phyloP scores from a whole-genome alignment of 768 basidiomycete genomes.

The Scleroderma citrinum region DNA sequence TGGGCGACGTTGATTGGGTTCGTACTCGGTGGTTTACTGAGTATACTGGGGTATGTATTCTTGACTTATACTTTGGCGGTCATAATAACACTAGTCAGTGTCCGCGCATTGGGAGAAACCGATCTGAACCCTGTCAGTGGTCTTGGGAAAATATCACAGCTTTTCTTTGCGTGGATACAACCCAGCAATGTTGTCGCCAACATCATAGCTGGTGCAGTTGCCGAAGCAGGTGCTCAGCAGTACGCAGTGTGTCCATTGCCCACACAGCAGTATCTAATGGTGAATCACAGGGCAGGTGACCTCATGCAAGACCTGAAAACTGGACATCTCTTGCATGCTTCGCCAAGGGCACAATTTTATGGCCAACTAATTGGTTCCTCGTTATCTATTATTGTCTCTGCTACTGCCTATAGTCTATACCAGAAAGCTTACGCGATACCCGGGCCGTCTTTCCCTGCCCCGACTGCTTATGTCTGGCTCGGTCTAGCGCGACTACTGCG shows the following conservation, averaged over 20 bases:
- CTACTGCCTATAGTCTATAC: slow-evolving; percentile 84
- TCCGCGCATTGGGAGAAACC: slow-evolving; percentile 92
- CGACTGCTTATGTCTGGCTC: slow-evolving; percentile 93
- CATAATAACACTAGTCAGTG: slow-evolving; percentile 39
- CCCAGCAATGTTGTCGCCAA: slow-evolving; percentile 97
- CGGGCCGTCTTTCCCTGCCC: slow-evolving; percentile 92
- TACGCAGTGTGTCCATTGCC: slow-evolving; percentile 30
- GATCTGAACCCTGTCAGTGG: slow-evolving; percentile 92
- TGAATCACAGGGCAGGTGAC: slow-evolving; percentile 70
- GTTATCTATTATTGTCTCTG: slow-evolving; percentile 83
- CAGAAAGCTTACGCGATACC: slow-evolving; percentile 84
- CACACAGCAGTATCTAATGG: slow-evolving; percentile 2
- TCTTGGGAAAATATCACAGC: slow-evolving; percentile 89
- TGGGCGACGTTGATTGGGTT: slow-evolving; percentile 92
- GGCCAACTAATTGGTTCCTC: slow-evolving; percentile 89
- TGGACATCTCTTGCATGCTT: slow-evolving; percentile 86
- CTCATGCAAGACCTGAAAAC: slow-evolving; percentile 99
- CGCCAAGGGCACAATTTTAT: slow-evolving; percentile 90
- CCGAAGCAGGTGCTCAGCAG: slow-evolving; percentile 94
- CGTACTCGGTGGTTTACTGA: slow-evolving; percentile 73
- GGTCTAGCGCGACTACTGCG: slow-evolving; percentile 69
- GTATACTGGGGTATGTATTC: slow-evolving; percentile 71
- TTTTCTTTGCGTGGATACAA: slow-evolving; percentile 91
- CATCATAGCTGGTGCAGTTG: slow-evolving; percentile 94
- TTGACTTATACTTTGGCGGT: not conserved